Evolutionary conservation across 306 rosid genomes (phyloP), one percentile per base, ranked within the genome.

Genomic region (Malus domestica): DNA sequence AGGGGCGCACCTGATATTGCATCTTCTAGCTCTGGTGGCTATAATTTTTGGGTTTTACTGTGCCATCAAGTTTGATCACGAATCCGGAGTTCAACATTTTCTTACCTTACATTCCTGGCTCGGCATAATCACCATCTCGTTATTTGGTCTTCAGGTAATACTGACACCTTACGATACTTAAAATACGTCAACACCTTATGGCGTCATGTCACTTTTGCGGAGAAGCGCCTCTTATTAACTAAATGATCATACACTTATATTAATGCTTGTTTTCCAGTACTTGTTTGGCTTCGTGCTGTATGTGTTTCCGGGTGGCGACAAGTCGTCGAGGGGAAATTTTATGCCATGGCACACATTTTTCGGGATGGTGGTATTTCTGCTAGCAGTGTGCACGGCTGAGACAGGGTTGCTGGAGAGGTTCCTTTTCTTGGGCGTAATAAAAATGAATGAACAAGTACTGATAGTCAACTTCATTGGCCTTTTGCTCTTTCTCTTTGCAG

Each of bases 71-170:
- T 86, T 20, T 44, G 82, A 86, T 42, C 68, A 76, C 8, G 88
- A 88, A 4, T 3, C 5, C 0, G 49, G 33, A 60, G 16, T 11
- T 3, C 22, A 73, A 8, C 2, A 89, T 73, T 78, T 90, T 77
- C 67, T 30, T 66, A 81, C 90, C 20, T 80, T 90, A 14, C 98
- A 93, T 62, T 93, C 98, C 65, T 93, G 96, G 95, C 52, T 93
- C 5, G 98, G 98, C 69, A 85, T 90, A 0, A 74, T 80, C 27
- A 79, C 95, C 79, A 74, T 89, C 4, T 90, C 66, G 57, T 65
- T 80, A 2, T 89, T 79, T 71, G 95, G 81, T 42, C 67, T 89
- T 15, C 94, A 90, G 92, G 97, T 92, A 78, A 33, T 15, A 4
- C 15, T 0, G 4, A 22, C 12, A 57, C 10, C 14, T 57, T 57